Conservation (phyloP, 2,329 filamentous ascomycete genomes). For the Orbilia javanica region DNA sequence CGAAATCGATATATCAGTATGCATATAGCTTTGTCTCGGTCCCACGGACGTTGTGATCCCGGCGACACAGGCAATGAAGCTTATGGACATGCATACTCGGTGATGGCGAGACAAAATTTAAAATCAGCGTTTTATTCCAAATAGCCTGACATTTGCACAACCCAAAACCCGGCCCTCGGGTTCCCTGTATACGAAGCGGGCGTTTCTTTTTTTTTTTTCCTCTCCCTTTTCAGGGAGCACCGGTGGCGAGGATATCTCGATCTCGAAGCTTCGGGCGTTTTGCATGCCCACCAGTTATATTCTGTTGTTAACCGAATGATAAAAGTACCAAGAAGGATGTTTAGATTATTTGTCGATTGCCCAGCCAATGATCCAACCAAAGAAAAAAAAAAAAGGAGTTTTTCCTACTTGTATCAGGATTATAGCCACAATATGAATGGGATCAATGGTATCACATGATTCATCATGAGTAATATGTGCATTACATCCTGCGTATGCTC, state of each 20-base stretch:
- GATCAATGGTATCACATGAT: constrained; percentile 46
- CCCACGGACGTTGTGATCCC: constrained; percentile 34
- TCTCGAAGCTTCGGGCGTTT: background rate
- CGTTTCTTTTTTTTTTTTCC: constrained; percentile 12
- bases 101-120: background rate
- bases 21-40: constrained; percentile 9
- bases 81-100: background rate
- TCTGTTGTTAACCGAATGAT: too few species aligned
- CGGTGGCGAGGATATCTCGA: background rate
- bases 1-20: constrained; percentile 2
- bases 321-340: too few species aligned
- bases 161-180: background rate
- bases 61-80: constrained; percentile 20
- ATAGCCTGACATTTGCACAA: constrained; percentile 23
- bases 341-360: too few species aligned
- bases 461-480: constrained; percentile 46
- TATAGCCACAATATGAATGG: background rate
- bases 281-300: background rate
- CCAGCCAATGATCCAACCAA: background rate
- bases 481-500: background rate
- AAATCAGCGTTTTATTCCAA: constrained; percentile 24
- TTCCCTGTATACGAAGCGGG: background rate
- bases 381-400: background rate
- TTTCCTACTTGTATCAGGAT: background rate
- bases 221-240: too few species aligned